These are phyloP conservation scores for Tephrocybe rancida DNA, from an alignment of 768 basidiomycete genomes.

Conservation along the genomic window DNA sequence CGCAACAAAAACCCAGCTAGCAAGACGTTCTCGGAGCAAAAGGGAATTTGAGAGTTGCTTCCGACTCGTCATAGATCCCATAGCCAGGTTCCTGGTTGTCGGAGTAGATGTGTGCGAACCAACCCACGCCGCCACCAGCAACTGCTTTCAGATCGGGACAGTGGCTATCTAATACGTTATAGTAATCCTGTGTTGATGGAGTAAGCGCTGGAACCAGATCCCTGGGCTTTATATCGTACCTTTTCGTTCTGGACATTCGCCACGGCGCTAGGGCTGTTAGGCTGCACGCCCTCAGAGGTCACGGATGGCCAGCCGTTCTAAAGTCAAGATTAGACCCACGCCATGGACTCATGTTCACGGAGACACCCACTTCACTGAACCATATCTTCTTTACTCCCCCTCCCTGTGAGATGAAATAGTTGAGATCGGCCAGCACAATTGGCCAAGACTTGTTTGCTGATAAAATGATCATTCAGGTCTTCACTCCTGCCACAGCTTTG, in stretches of 20 bases:
- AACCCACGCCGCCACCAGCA: constrained; percentile 67
- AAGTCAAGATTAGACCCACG: background rate
- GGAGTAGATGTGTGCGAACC: constrained; percentile 83
- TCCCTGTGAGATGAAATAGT: constrained; percentile 65
- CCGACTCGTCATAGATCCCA: constrained; percentile 57
- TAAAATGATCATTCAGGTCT: background rate
- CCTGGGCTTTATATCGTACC: constrained; percentile 33
- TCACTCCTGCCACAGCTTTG: background rate
- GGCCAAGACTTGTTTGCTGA: constrained; percentile 65
- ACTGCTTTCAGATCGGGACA: constrained; percentile 65
- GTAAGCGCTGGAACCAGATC: constrained; percentile 3
- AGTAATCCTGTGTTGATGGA: constrained; percentile 53
- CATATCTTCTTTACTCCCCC: constrained; percentile 76
- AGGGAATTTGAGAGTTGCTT: constrained; percentile 55
- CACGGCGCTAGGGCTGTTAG: constrained; percentile 64
- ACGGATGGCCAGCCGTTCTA: constrained; percentile 82
- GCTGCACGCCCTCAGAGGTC: constrained; percentile 60
- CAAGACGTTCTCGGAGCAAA: constrained; percentile 68
- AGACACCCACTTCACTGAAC: constrained; percentile 64
- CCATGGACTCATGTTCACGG: no score
- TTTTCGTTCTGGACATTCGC: constrained; percentile 64
- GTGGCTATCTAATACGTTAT: constrained; percentile 59
- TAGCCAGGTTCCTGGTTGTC: constrained; percentile 71
- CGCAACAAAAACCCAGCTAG: constrained; percentile 28
- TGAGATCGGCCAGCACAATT: constrained; percentile 54